These are phyloP conservation scores for Pseudogymnoascus sp. DNA, from an alignment of 2,329 filamentous ascomycete species.

Conservation along the genomic window DNA sequence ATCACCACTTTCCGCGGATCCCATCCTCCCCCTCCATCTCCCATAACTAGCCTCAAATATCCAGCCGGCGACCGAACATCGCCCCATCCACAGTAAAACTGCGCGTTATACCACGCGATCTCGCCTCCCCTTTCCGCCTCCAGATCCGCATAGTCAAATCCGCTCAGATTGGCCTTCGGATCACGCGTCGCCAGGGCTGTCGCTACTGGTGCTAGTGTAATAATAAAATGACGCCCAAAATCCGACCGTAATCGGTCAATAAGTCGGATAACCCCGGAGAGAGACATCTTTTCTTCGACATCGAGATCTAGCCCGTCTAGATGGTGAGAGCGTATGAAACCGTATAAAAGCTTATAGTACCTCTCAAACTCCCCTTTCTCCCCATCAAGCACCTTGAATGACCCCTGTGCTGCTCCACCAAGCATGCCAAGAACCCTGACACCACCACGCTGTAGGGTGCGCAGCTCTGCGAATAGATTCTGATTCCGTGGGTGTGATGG, in stretches of 20 bases:
- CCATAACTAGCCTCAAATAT: conserved; percentile 42
- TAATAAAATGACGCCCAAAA: conserved; percentile 63
- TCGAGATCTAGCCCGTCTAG: conserved; percentile 70
- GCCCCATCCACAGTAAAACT: conserved; percentile 85
- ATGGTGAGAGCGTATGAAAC: conserved; percentile 50
- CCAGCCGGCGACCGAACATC: conserved; percentile 32
- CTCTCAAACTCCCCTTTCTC: conserved; percentile 50
- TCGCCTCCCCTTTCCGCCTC: conserved; percentile 57
- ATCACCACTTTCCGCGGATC: conserved; percentile 64
- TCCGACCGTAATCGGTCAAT: conserved; percentile 61
- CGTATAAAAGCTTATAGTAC: conserved; percentile 62
- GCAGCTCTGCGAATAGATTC: conserved; percentile 71
- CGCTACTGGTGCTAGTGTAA: conserved; percentile 76
- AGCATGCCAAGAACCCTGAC: conserved; percentile 81
- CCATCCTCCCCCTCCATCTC: conserved; percentile 51
- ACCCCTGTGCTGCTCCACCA: conserved; percentile 73
- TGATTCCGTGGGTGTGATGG: conserved; percentile 60
- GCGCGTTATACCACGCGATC: conserved; percentile 80
- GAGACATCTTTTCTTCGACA: conserved; percentile 67
- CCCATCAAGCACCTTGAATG: conserved; percentile 47
- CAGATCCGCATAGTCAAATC: conserved; percentile 71
- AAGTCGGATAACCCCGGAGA: conserved; percentile 56
- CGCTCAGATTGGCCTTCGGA: conserved; percentile 61
- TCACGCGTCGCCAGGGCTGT: conserved; percentile 55
- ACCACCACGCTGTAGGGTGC: conserved; percentile 60